Evolutionary conservation across 1,139 yeast genomes (phyloP).

Genomic region (Schizosaccharomyces versatilis): DNA sequence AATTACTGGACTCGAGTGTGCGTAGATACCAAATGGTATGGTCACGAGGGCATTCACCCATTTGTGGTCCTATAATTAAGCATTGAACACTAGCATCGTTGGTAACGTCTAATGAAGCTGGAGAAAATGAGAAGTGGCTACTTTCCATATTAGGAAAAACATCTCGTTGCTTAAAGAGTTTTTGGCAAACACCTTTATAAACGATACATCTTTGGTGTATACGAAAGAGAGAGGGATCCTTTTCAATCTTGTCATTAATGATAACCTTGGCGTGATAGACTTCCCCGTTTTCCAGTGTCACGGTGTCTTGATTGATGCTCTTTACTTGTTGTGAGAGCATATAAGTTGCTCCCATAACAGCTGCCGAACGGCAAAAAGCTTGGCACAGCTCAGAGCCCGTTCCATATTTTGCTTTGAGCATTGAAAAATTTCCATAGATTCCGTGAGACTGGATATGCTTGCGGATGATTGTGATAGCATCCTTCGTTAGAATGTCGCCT

Average conservation of each 20-base stretch:
- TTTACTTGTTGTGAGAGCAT: constrained; percentile 49
- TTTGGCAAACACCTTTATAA: not conserved
- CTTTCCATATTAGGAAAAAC: constrained; percentile 42
- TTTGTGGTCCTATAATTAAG: constrained; percentile 65
- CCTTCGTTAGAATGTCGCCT: constrained; percentile 39
- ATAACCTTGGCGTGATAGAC: constrained; percentile 20
- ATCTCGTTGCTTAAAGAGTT: constrained; percentile 1
- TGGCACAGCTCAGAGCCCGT: constrained; percentile 92
- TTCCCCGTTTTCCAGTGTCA: constrained; percentile 58
- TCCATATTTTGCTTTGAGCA: constrained; percentile 75
- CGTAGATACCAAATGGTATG: constrained; percentile 81
- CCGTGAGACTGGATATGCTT: constrained; percentile 72
- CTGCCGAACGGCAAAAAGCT: constrained; percentile 93
- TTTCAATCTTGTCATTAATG: not conserved
- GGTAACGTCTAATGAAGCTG: constrained; percentile 39
- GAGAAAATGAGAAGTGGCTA: constrained; percentile 86
- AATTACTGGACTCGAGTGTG: not conserved
- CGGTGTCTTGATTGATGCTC: constrained; percentile 25
- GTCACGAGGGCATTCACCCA: constrained; percentile 75
- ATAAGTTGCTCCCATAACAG: constrained; percentile 92
- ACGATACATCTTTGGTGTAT: not conserved
- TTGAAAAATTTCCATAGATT: constrained; percentile 86
- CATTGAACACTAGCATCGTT: constrained; percentile 65
- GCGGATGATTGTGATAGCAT: constrained; percentile 58
- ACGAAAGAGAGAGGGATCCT: not conserved